A percentile compares a stretch with the other conserved stretches of the same genome.
Conservation (phyloP, 257 asterid genomes). For the Lycium barbarum region DNA sequence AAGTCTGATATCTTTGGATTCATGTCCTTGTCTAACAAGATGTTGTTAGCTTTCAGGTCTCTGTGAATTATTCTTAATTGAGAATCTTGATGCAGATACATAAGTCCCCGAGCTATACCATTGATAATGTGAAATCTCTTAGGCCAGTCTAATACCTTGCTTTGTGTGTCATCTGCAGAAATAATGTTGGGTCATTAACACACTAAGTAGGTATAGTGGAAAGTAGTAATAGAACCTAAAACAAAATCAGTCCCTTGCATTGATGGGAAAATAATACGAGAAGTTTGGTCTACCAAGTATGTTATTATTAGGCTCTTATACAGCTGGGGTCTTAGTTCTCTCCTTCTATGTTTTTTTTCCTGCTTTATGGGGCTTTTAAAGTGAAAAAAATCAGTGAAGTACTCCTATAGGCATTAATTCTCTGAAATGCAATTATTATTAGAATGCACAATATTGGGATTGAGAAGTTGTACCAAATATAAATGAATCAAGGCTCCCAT, state of each 20-base stretch:
- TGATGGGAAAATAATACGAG: neutral
- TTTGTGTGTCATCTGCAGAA: conserved; percentile 40
- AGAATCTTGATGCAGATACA: conserved; percentile 66
- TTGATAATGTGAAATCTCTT: conserved; percentile 47
- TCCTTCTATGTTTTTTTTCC: neutral
- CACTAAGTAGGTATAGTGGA: neutral
- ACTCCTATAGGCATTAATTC: neutral
- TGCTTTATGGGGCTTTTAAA: neutral
- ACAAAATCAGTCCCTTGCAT: neutral
- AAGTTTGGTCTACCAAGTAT: neutral
- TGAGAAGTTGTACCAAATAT: conserved; percentile 45
- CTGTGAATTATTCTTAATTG: conserved; percentile 49
- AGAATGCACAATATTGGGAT: conserved; percentile 4
- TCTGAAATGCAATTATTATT: neutral
- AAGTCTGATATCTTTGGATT: conserved; percentile 68
- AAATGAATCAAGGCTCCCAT: conserved; percentile 57
- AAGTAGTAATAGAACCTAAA: neutral
- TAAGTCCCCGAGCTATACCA: conserved; percentile 57
- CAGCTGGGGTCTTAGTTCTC: neutral
- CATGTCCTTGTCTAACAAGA: conserved; percentile 49
- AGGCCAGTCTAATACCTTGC: conserved; percentile 49
- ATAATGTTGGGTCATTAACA: neutral
- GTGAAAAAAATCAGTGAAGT: neutral
- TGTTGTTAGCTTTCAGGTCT: conserved; percentile 61
- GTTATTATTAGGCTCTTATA: neutral